Base-by-base conservation (phyloP, 75 land plant species). In the Adiantum capillusveneris region DNA sequence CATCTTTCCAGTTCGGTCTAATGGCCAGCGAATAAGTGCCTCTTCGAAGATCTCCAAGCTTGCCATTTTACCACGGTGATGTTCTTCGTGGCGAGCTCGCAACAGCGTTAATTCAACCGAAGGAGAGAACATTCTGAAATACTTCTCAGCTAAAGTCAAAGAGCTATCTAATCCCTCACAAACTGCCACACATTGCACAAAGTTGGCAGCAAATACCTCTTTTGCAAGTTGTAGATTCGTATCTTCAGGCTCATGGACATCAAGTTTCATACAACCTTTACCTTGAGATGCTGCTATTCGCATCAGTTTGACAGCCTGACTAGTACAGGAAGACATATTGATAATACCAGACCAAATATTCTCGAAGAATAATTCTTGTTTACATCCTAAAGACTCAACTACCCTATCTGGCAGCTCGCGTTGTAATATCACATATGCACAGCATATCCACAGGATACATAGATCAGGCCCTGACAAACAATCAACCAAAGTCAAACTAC, bases 361-460 rank as follows among this genome's bases (percentile, higher is more conserved):
- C 22, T 53, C 71, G 54, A 74, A 77, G 1, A 75, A 59, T 1
- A 85, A 60, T 29, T 75, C 76, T 65, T 93, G 84, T 54, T 74
- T 79, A 62, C 73, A 79, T 28, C 87, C 96, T 60, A 85, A 56
- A 30, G 31, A 29, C 37, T 62, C 63, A 14, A 79, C 31, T 29
- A 85, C 52, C 12, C 31, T 66, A 51, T 74, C 65, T 25, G 98
- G 98, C 21, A 93, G 67, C 57, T 68, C 72, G 48, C 76, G 73
- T 63, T 81, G 83, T 1, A 82, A 65, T 20, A 71, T 37, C 28
- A 86, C 58, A 53, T 85, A 89, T 6, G 83, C 66, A 65, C 87
- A 81, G 53, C 64, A 84, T 51, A 86, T 72, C 90, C 87, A 80
- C 58, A 93, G 76, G 43, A 81, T 69, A 59, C 82, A 85, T 43